Evolutionary conservation across 306 rosid species (phyloP).

Genomic region (Castanea mollissima): DNA sequence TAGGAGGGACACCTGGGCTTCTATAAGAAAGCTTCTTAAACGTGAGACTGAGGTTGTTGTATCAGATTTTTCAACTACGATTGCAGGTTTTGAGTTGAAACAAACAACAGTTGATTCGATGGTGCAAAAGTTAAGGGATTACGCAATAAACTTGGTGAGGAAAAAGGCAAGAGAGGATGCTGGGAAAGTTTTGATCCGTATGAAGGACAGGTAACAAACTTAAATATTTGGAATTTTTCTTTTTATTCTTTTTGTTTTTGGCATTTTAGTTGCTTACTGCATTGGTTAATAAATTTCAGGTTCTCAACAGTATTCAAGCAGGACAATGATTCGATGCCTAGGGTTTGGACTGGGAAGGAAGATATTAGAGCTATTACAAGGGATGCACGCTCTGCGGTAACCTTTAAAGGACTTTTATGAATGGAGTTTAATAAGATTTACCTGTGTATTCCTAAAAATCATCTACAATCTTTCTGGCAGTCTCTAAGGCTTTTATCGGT

Average conservation of each 20-base stretch:
- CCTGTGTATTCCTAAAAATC: conserved; percentile 9
- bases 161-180: conserved; percentile 82
- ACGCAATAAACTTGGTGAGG: conserved; percentile 73
- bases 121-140: conserved; percentile 51
- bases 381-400: conserved; percentile 73
- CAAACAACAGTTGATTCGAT: conserved; percentile 45
- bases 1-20: conserved; percentile 70
- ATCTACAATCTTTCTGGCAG: conserved; percentile 39
- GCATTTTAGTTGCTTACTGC: conserved; percentile 16
- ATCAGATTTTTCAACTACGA: conserved; percentile 39
- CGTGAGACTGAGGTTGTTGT: conserved; percentile 59
- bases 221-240: neutral
- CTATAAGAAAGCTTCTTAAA: conserved; percentile 66
- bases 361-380: conserved; percentile 75
- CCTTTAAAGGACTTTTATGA: neutral
- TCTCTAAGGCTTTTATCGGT: conserved; percentile 72
- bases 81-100: conserved; percentile 78
- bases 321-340: conserved; percentile 81
- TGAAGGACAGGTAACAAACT: conserved; percentile 79
- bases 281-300: conserved; percentile 45
- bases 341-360: conserved; percentile 91
- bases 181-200: conserved; percentile 67
- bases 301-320: conserved; percentile 77
- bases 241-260: neutral
- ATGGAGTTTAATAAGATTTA: neutral